Evolutionary conservation across 257 asterid genomes (phyloP), one percentile per base, ranked within the genome.

Genomic region (Lycium barbarum): DNA sequence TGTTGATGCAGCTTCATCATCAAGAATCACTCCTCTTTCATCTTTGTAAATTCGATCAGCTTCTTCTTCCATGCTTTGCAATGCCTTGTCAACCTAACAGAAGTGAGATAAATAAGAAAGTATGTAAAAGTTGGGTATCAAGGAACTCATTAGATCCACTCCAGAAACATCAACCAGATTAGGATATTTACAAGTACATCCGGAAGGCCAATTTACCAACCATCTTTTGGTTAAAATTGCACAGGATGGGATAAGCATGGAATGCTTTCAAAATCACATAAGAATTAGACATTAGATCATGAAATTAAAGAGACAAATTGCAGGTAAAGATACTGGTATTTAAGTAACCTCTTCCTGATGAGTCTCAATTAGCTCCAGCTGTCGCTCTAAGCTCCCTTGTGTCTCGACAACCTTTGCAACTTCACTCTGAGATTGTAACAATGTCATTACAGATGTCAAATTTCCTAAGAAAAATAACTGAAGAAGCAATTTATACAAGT

Each of bases 321-420:
- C 63, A 58, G 68, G 49, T 40, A 68, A 22, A 55, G 82, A 35
- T 5, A 36, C 80, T 80, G 57, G 33, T 58, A 6, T 22, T 65
- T 38, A 80, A 54, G 51, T 84, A 90, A 96, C 98, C 98, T 97
- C 98, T 82, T 91, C 98, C 89, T 94, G 98, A 90, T 97, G 98
- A 80, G 99, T 97, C 91, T 94, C 98, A 86, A 97, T 92, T 22
- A 97, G 93, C 91, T 97, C 99, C 87, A 97, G 92, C 80, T 91
- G 97, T 87, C 97, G 92, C 92, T 95, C 98, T 89, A 97, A 86
- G 87, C 88, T 90, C 79, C 91, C 91, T 88, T 96, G 98, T 66
- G 96, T 93, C 86, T 91, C 98, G 82, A 94, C 98, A 83, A 95
- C 98, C 85, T 95, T 95, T 53, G 98, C 97, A 84, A 97, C 98